Percentiles rank a stretch among this genome's conserved stretches.
These are phyloP conservation scores for Aspergillus hortae DNA, from an alignment of 2,329 filamentous ascomycete species.

Conservation along the genomic window DNA sequence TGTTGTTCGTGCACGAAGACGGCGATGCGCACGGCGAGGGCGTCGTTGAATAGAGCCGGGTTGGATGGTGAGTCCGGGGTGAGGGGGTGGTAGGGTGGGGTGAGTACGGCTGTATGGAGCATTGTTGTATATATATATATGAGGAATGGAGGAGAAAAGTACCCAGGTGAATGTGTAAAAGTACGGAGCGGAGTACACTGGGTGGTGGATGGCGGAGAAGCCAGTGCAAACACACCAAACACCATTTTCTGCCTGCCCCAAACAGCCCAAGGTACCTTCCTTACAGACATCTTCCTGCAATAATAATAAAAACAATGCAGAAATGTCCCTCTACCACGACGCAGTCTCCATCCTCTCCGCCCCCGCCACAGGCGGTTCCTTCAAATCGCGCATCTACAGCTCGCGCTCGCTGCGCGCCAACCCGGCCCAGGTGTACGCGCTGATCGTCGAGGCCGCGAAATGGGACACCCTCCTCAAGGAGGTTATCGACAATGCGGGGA, in stretches of 20 bases:
- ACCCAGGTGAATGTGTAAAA: too few relatives aligned
- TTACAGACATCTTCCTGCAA: too few relatives aligned
- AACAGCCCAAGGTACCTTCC: too few relatives aligned
- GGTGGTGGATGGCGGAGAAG: neutral
- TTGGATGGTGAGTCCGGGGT: conserved; percentile 19
- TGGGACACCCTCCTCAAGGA: conserved; percentile 85
- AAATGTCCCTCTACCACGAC: conserved; percentile 95
- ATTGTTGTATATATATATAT: too few relatives aligned
- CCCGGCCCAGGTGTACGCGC: conserved; percentile 78
- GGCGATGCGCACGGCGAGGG: conserved; percentile 54
- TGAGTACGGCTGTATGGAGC: conserved; percentile 12
- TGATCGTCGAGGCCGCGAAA: conserved; percentile 83
- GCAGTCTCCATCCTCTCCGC: conserved; percentile 70
- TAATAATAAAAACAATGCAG: too few relatives aligned
- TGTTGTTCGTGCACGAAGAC: conserved; percentile 59
- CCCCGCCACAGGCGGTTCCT: conserved; percentile 68
- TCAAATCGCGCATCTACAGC: conserved; percentile 80
- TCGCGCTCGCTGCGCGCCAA: conserved; percentile 72
- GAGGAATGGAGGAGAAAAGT: too few relatives aligned
- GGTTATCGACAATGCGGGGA: conserved; percentile 75
- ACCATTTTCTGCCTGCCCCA: neutral
- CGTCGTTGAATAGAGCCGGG: conserved; percentile 47
- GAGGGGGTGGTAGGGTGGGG: conserved; percentile 17
- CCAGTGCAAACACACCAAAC: conserved; percentile 25
- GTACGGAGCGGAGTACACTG: too few relatives aligned